Conservation (phyloP, 768 basidiomycete species). For the Podaxis pistillaris region DNA sequence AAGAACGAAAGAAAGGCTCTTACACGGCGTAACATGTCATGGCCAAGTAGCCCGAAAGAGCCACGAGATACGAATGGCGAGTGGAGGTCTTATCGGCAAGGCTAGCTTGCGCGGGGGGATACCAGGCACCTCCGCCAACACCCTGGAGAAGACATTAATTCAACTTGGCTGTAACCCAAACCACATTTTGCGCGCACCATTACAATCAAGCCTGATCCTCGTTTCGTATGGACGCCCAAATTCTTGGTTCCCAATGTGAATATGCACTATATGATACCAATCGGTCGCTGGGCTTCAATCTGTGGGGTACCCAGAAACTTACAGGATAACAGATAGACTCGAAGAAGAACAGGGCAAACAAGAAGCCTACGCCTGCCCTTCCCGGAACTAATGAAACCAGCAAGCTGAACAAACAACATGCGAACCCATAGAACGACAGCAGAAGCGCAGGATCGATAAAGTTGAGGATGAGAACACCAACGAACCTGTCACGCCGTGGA, state of each 20-base stretch:
- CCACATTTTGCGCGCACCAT: conserved; percentile 39
- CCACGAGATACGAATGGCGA: conserved; percentile 58
- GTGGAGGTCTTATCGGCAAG: conserved; percentile 50
- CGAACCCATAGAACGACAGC: conserved; percentile 49
- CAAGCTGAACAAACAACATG: conserved; percentile 52
- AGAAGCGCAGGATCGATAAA: conserved; percentile 66
- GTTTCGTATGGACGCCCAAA: conserved; percentile 57
- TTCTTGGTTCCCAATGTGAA: conserved; percentile 68
- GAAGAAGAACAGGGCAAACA: conserved; percentile 71
- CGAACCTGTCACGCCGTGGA: conserved; percentile 38
- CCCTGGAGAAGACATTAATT: conserved; percentile 25
- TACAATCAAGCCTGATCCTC: conserved; percentile 61
- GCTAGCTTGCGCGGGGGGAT: conserved; percentile 57
- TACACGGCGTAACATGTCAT: conserved; percentile 60
- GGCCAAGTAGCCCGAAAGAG: conserved; percentile 54
- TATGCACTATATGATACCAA: conserved; percentile 37
- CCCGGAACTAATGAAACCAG: conserved; percentile 51
- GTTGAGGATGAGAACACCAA: conserved; percentile 58
- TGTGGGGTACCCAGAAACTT: conserved; percentile 18
- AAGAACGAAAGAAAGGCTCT: conserved; percentile 21
- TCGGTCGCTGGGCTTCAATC: background rate
- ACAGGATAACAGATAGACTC: conserved; percentile 75
- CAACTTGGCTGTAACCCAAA: conserved; percentile 4
- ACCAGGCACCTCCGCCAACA: conserved; percentile 70
- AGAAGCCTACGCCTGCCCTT: conserved; percentile 52